Percentiles rank a stretch among this genome's conserved stretches.
Evolutionary conservation across 179 eudicot species (phyloP).

Genomic region (Silene coronaria): DNA sequence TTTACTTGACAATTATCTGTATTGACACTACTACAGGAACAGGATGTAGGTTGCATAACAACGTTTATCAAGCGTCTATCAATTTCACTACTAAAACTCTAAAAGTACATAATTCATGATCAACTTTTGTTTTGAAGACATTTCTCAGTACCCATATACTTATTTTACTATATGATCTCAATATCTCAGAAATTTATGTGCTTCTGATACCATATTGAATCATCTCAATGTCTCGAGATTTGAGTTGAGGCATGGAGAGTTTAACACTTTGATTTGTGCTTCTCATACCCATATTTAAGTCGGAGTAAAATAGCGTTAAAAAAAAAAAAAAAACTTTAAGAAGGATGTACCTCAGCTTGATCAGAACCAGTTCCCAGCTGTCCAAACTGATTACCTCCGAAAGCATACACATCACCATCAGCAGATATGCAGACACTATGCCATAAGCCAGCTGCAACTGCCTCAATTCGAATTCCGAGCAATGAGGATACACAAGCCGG

Average conservation of each 20-base stretch:
- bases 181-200: neutral
- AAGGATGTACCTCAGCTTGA: slow-evolving; percentile 78
- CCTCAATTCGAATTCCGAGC: slow-evolving; percentile 63
- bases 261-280: neutral
- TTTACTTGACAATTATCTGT: no score
- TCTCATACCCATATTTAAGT: neutral
- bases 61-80: neutral
- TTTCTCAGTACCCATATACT: neutral
- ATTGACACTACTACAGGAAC: neutral
- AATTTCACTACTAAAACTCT: neutral
- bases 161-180: neutral
- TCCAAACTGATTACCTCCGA: slow-evolving; percentile 99
- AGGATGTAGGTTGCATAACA: neutral
- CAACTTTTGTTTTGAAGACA: neutral
- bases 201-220: no score
- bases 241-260: neutral
- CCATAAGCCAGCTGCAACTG: slow-evolving; percentile 94
- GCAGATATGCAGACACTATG: slow-evolving; percentile 82
- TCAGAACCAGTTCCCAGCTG: slow-evolving; percentile 93
- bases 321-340: neutral
- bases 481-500: slow-evolving; percentile 87
- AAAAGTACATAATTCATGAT: no score
- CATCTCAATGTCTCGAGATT: neutral
- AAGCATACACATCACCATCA: slow-evolving; percentile 81
- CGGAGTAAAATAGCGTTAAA: neutral